These are phyloP conservation scores for Stylosanthes scabra DNA, from an alignment of 331 rosid genomes.

Conservation along the genomic window DNA sequence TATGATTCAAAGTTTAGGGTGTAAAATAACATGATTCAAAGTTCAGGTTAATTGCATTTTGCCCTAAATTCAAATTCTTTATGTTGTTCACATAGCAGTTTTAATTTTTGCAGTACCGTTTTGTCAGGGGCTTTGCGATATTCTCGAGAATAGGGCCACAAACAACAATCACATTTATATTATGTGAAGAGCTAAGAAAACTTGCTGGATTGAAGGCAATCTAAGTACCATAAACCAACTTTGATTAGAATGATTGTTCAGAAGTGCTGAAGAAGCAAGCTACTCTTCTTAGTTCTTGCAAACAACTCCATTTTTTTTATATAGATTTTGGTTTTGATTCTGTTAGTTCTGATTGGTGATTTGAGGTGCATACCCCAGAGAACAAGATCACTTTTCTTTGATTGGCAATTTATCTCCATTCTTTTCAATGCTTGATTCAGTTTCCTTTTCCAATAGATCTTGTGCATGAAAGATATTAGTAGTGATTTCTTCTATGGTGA, in stretches of 20 bases:
- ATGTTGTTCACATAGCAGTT: background rate
- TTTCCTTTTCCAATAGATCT: no score
- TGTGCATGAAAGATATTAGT: no score
- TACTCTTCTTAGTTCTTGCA: slow-evolving; percentile 21
- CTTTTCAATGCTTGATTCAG: no score
- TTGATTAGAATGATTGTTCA: slow-evolving; percentile 18
- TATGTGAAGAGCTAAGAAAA: slow-evolving; percentile 86
- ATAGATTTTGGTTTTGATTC: slow-evolving; percentile 13
- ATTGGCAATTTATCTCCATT: no score
- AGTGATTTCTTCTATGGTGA: no score
- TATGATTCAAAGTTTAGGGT: no score
- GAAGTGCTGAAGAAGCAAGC: slow-evolving; percentile 18
- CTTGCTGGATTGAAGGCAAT: slow-evolving; percentile 85
- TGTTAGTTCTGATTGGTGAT: slow-evolving; percentile 24
- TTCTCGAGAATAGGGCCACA: slow-evolving; percentile 95
- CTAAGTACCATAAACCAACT: slow-evolving; percentile 39
- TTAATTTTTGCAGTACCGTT: slow-evolving; percentile 2
- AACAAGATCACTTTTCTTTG: slow-evolving; percentile 34
- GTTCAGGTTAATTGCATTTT: no score
- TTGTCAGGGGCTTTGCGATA: slow-evolving; percentile 81
- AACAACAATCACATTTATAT: slow-evolving; percentile 83
- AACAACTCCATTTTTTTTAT: slow-evolving; percentile 34
- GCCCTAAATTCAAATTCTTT: no score
- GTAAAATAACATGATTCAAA: no score
- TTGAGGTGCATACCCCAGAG: slow-evolving; percentile 22